Evolutionary conservation across 345 rosid species (phyloP), one percentile per base, ranked within the genome.

Genomic region (Leavenworthia alabamica): DNA sequence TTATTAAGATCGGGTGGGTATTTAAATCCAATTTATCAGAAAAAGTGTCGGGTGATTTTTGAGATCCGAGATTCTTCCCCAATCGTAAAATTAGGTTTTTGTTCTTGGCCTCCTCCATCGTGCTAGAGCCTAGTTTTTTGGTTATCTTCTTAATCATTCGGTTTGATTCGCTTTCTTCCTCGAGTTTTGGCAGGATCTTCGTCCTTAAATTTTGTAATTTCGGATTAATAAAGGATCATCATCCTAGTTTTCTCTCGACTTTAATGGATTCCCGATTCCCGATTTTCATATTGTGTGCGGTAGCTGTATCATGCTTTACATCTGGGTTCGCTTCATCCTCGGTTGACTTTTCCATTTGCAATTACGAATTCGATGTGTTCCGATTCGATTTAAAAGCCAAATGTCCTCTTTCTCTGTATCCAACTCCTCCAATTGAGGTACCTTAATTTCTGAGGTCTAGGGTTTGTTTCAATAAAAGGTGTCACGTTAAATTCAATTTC

Each of bases 371-470:
- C 23, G 56, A 66, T 51, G 23, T 67, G 44, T 83, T 86, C 55
- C 46, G 72, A 3, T 68, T 60, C 66, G 62, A 67, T 76, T 50
- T 92, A 60, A 75, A 41, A 6, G 75, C 80, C 5, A 86, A 73
- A 70, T 92, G 96, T 60, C 79, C 87, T 72, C 67, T 44, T 29
- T 75, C 82, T 78, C 79, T 82, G 74, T 75, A 77, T 6, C 87
- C 93, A 33, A 73, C 19, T 33, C 89, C 83, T 53, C 83, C 84
- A 44, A 70, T 83, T 33, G 56, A 89, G 89, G 96, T 86, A 60
- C 63, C 31, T 0, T 14, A 0, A 64, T 8, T 20, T 22, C 0
- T 29, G 22, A 35, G n/a, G 32, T 48, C 23, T 61, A 24, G 47
- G 47, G 45, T 31, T 60, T 31, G 19, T 31, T 57, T 14, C 1